phyloP scores from a whole-genome alignment of 805 yeast species.

The Candida gorgasii region DNA sequence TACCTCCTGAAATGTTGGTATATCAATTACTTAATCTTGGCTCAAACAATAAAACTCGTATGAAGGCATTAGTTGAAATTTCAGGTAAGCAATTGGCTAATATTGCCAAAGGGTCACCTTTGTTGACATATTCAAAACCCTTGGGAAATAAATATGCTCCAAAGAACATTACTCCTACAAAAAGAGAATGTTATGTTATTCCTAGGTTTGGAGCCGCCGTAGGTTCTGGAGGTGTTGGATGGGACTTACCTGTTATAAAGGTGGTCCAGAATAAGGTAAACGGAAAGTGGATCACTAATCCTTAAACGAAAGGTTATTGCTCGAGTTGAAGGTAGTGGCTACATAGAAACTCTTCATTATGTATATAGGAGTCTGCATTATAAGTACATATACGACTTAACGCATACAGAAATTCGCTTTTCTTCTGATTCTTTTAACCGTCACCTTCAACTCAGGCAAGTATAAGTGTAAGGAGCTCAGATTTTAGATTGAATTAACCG shows the following conservation, averaged over 20 bases:
- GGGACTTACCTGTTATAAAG: conserved; percentile 82
- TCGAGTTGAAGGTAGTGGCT: too few species aligned
- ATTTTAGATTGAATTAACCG: too few species aligned
- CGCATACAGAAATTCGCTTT: too few species aligned
- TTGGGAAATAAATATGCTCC: conserved; percentile 89
- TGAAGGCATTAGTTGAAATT: conserved; percentile 77
- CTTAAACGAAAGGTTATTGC: neutral
- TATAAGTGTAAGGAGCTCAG: too few species aligned
- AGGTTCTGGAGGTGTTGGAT: conserved; percentile 84
- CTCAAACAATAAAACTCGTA: conserved; percentile 53
- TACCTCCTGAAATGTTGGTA: conserved; percentile 79
- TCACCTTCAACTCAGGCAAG: too few species aligned
- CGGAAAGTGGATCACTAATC: conserved; percentile 63
- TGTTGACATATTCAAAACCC: conserved; percentile 87
- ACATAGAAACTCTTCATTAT: too few species aligned
- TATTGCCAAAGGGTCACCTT: conserved; percentile 68
- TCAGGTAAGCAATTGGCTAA: conserved; percentile 74
- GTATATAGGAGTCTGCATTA: too few species aligned
- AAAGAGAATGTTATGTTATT: conserved; percentile 84
- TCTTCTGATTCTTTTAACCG: too few species aligned
- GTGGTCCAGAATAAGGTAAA: conserved; percentile 66
- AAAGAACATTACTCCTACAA: conserved; percentile 59
- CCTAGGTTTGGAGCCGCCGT: conserved; percentile 86
- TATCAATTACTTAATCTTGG: conserved; percentile 67
- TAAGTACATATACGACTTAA: too few species aligned